phyloP scores from a whole-genome alignment of 176 grass and related monocot species.

The Cenchrus purpureus region DNA sequence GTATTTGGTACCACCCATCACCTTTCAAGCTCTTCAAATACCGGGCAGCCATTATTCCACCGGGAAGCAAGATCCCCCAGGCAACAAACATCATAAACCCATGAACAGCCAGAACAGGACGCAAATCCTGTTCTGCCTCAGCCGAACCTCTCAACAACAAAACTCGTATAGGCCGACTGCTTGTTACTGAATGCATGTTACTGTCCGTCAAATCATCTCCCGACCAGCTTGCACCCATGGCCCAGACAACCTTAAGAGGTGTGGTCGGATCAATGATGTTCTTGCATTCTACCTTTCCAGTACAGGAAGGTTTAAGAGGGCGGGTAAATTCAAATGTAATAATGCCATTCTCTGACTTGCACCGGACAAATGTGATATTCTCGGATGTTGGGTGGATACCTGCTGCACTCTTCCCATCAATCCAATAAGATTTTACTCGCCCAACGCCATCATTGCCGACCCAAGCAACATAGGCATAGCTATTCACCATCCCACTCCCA shows the following conservation, averaged over 20 bases:
- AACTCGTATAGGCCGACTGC: constrained; percentile 67
- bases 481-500: constrained; percentile 69
- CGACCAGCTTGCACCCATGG: constrained; percentile 83
- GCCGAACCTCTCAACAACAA: constrained; percentile 65
- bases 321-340: constrained; percentile 92
- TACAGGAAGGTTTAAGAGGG: constrained; percentile 65
- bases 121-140: constrained; percentile 83
- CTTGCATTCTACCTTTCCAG: constrained; percentile 60
- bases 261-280: constrained; percentile 85
- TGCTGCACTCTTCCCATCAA: constrained; percentile 63
- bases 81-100: constrained; percentile 98
- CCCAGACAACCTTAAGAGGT: constrained; percentile 88
- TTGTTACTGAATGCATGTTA: constrained; percentile 86
- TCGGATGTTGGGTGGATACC: constrained; percentile 72
- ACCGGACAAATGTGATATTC: constrained; percentile 70
- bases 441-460: constrained; percentile 68
- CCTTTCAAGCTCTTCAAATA: constrained; percentile 88
- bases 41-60: constrained; percentile 82
- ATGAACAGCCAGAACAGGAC: constrained; percentile 76
- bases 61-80: constrained; percentile 89
- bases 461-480: constrained; percentile 82
- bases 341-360: constrained; percentile 74
- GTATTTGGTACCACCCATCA: constrained; percentile 85
- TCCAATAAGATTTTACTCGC: constrained; percentile 75
- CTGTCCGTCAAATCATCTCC: constrained; percentile 55